Base-by-base conservation (phyloP, 257 asterid genomes). In the Solanum paucissectum region DNA sequence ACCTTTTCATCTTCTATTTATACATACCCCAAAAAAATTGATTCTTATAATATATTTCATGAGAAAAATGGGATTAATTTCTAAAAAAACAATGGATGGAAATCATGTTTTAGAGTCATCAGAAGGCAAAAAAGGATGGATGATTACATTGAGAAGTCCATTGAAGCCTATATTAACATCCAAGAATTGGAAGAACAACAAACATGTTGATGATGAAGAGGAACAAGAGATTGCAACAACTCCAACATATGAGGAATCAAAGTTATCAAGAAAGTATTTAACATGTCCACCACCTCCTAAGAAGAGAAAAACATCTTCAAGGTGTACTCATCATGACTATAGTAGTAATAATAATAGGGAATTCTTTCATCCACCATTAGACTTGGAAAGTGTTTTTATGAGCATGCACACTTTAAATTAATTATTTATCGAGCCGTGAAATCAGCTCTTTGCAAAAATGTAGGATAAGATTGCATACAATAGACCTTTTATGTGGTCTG, bases 271-370 rank as follows among this genome's bases (percentile, higher is more conserved):
- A 14, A 89, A 36, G 83, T 27, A 46, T 4, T 42, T 83, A 33
- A 74, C 79, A 21, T 92, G 93, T 83, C 94, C 94, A 8, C 92
- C 93, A 0, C 89, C 94, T 75, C 92, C 93, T 1, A 91, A 89
- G 88, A 92, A 92, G 90, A 88, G 91, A 83, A 92, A 90, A 74
- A 20, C 92, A 11, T 82, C 93, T 58, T 86, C 92, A 86, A 91
- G 84, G 85, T 87, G 87, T 37, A 64, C 16, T 64, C 52, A 21
- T 46, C 46, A 34, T 68, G 89, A 88, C 33, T 73, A 34, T 29
- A 83, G 33, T 29, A 83, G 38, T 83, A 90, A 87, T 60, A 44
- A 76, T 76, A 88, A 12, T 77, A 87, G 86, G 33, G 91, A 89
- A 52, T 90, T 89, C 86, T 88, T 92, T 42, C 87, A 76, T 44